Conservation (phyloP, 2,329 filamentous ascomycete genomes). For the Penicillium janthinellum region DNA sequence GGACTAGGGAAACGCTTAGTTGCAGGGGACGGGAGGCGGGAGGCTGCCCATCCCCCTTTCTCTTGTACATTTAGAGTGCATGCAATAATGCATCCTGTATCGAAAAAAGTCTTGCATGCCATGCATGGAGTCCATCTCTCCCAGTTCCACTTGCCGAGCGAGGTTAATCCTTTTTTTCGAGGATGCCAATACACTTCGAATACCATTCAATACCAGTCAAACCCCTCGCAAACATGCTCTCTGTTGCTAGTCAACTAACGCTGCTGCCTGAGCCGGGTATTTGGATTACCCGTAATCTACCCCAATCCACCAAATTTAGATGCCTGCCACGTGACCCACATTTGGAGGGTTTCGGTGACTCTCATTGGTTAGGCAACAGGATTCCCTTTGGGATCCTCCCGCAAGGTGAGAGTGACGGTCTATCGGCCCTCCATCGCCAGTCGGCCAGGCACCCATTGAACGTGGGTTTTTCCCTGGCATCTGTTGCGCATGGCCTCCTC, state of each 20-base stretch:
- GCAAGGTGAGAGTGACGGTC: constrained; percentile 20
- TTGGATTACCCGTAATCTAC: constrained; percentile 1
- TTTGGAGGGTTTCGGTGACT: constrained; percentile 3
- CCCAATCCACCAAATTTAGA: constrained; percentile 17
- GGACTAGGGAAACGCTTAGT: not conserved
- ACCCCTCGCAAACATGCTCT: not conserved
- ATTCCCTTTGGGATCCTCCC: constrained; percentile 36
- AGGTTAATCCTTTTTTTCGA: not conserved
- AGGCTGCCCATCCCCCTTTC: constrained; percentile 3
- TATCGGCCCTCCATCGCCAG: constrained; percentile 25
- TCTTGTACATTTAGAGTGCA: constrained; percentile 8
- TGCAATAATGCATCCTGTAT: not conserved
- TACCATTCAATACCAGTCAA: not conserved
- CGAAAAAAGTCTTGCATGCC: not conserved
- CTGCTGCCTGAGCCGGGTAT: constrained; percentile 16
- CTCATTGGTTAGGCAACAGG: constrained; percentile 48
- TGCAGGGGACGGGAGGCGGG: not conserved
- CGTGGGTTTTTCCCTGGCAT: constrained; percentile 1
- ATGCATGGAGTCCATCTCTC: not conserved
- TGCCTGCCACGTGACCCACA: constrained; percentile 36
- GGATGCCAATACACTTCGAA: not conserved
- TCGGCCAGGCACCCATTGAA: constrained; percentile 25
- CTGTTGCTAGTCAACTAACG: not conserved
- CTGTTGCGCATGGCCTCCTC: constrained; percentile 13
- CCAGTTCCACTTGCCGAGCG: not conserved